Conservation (phyloP, 2,329 filamentous ascomycete species). For the Apiospora saccharicola region DNA sequence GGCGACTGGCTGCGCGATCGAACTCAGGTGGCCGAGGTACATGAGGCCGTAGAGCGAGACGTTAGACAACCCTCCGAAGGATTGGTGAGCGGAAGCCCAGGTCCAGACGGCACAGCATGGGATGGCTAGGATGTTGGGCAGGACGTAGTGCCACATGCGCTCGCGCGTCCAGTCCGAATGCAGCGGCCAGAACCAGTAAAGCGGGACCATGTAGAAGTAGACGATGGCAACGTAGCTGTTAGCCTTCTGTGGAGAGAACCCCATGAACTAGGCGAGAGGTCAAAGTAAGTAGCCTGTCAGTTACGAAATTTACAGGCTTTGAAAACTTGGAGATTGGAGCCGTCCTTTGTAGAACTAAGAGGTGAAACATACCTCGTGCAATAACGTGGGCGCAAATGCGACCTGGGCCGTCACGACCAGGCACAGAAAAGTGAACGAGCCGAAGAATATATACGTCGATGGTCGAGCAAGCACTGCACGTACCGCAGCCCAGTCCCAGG, state of each 20-base stretch:
- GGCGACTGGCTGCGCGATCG: background rate
- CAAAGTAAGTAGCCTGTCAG: background rate
- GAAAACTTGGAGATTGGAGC: no score
- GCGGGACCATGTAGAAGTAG: background rate
- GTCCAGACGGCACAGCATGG: background rate
- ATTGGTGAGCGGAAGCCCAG: background rate
- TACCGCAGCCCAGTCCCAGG: background rate
- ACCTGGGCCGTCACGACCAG: background rate
- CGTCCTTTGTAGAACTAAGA: no score
- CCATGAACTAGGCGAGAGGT: background rate
- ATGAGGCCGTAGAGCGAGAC: background rate
- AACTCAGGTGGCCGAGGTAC: conserved; percentile 6
- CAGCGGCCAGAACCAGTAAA: background rate
- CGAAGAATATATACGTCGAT: conserved; percentile 8
- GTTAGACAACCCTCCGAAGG: background rate
- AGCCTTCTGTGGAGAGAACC: background rate
- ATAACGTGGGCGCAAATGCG: background rate
- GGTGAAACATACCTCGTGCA: background rate
- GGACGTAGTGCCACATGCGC: conserved; percentile 18
- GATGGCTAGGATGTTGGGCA: background rate
- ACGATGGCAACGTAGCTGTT: background rate
- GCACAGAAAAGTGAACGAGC: background rate
- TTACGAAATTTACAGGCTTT: background rate
- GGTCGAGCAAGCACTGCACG: background rate
- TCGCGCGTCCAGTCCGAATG: conserved; percentile 22